A percentile compares a stretch with the other conserved stretches of the same genome.
These are phyloP conservation scores for Beauveria australis DNA, from an alignment of 2,329 filamentous ascomycete genomes.

Conservation along the genomic window DNA sequence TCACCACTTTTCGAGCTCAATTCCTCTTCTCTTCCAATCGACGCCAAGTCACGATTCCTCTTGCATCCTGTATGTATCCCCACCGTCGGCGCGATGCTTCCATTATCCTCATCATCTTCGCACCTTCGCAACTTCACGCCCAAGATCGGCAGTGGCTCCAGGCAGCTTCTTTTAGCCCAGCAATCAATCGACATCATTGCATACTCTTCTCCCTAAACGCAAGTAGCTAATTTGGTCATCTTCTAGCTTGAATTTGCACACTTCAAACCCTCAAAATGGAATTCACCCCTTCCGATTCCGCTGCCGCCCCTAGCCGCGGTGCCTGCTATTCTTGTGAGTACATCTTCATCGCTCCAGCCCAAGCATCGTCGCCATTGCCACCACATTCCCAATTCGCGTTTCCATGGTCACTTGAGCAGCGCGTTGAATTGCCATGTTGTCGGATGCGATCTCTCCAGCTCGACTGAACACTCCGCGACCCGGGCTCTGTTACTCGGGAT, in stretches of 20 bases:
- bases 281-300: slow-evolving; percentile 19
- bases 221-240: not conserved
- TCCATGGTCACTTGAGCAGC: not conserved
- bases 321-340: slow-evolving; percentile 46
- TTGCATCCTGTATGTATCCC: slow-evolving; percentile 4
- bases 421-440: too few species aligned
- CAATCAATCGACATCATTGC: not conserved
- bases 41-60: not conserved
- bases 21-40: not conserved
- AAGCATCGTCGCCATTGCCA: not conserved
- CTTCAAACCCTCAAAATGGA: slow-evolving; percentile 31
- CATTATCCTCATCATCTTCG: not conserved
- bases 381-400: not conserved
- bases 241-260: not conserved
- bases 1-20: slow-evolving; percentile 8
- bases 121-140: not conserved
- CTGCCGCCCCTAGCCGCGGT: slow-evolving; percentile 25
- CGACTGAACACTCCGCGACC: too few species aligned
- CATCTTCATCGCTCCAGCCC: not conserved
- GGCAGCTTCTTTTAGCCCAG: not conserved
- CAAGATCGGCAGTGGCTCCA: not conserved
- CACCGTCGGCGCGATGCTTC: not conserved
- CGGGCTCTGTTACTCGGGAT: too few species aligned
- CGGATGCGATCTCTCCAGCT: too few species aligned
- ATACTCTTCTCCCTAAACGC: not conserved